Conservation (phyloP, 139 green algal genomes). For the Chlorella sp. region DNA sequence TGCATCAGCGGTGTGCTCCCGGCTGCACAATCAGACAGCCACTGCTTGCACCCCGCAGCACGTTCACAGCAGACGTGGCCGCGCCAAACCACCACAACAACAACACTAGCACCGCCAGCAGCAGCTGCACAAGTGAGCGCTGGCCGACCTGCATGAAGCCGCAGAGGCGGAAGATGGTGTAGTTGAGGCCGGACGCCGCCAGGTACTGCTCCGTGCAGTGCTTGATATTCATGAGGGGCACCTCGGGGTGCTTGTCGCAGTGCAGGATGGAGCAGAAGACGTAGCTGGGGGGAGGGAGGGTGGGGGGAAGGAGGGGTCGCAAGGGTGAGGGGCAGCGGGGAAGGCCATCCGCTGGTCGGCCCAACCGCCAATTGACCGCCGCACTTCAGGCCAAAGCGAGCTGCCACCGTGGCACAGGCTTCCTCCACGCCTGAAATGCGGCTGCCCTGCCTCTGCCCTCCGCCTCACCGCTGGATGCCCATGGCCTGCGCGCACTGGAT, state of each 20-base stretch:
- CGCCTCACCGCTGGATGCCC: conserved; percentile 84
- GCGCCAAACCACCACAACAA: not conserved
- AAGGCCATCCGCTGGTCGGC: too few relatives aligned
- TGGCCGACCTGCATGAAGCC: conserved; percentile 92
- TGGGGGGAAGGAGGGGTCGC: not conserved
- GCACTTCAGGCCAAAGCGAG: too few relatives aligned
- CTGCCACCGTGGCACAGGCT: too few relatives aligned
- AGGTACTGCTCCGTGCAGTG: conserved; percentile 94
- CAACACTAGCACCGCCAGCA: not conserved
- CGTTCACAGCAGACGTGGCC: too few relatives aligned
- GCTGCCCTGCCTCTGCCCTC: not conserved
- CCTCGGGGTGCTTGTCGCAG: conserved; percentile 93
- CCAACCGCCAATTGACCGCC: too few relatives aligned
- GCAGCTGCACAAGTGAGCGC: not conserved
- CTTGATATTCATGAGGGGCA: conserved; percentile 96
- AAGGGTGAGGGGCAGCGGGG: too few relatives aligned
- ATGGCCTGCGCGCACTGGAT: conserved; percentile 98
- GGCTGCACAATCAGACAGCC: not conserved
- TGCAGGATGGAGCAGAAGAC: conserved; percentile 98
- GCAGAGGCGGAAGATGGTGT: conserved; percentile 94
- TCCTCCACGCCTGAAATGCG: not conserved
- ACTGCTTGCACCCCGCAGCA: too few relatives aligned
- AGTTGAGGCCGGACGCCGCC: conserved; percentile 78
- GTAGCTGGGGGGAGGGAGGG: conserved; percentile 59
- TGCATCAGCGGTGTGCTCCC: too few relatives aligned